These are phyloP conservation scores for Lentithecium fluviatile DNA, from an alignment of 495 filamentous ascomycete genomes.

Conservation along the genomic window DNA sequence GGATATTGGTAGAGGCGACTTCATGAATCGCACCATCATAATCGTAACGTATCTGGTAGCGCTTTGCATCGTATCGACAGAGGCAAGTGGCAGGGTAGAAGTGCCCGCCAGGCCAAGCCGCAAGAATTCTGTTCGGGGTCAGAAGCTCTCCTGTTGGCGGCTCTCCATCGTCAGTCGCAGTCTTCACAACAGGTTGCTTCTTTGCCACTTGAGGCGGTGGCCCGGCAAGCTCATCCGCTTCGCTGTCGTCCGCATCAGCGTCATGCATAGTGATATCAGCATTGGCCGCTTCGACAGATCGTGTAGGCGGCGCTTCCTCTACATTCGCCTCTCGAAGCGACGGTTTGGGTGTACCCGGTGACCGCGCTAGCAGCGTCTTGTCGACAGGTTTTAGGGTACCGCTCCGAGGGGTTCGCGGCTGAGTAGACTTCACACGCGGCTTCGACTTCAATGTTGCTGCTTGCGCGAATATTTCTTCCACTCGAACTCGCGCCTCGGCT, in stretches of 20 bases:
- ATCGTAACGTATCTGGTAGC: slow-evolving; percentile 43
- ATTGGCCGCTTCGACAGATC: slow-evolving; percentile 4
- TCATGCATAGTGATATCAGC: background rate
- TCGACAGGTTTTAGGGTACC: slow-evolving; percentile 23
- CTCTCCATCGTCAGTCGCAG: background rate
- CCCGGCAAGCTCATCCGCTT: slow-evolving; percentile 5
- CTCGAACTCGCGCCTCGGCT: slow-evolving; percentile 28
- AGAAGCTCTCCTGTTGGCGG: slow-evolving; percentile 5
- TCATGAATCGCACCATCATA: slow-evolving; percentile 39
- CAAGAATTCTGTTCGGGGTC: slow-evolving; percentile 42
- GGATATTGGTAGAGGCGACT: slow-evolving; percentile 31
- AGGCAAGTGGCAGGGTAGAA: slow-evolving; percentile 48
- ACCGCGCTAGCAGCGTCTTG: slow-evolving; percentile 9
- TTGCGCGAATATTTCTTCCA: background rate
- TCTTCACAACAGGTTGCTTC: background rate
- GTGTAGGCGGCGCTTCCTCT: background rate
- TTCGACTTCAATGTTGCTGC: slow-evolving; percentile 7
- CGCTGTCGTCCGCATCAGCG: background rate
- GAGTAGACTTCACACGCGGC: background rate
- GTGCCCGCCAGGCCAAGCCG: slow-evolving; percentile 41
- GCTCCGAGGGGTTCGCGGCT: background rate
- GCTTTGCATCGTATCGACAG: slow-evolving; percentile 11
- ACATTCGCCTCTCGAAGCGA: background rate
- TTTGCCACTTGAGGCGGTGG: background rate
- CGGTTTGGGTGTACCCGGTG: background rate